These are phyloP conservation scores for Saturnispora sekii DNA, from an alignment of 805 yeast genomes.

Conservation along the genomic window DNA sequence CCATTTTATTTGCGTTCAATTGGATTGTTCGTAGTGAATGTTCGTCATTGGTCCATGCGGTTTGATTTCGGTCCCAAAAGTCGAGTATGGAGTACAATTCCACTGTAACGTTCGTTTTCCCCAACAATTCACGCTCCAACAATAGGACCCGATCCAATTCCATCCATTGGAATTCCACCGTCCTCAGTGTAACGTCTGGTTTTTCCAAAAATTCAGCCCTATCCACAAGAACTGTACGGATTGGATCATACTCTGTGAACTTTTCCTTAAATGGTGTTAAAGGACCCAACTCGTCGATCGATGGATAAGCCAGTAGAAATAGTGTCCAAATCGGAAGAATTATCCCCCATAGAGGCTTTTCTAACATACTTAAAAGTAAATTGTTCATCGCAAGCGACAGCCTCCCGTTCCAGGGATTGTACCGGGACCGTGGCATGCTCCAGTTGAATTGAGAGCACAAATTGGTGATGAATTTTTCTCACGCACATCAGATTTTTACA, in stretches of 20 bases:
- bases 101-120: background rate
- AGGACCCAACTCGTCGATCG: background rate
- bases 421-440: too few relatives aligned
- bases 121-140: background rate
- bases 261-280: too few relatives aligned
- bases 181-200: slow-evolving; percentile 2
- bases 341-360: too few relatives aligned
- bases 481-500: too few relatives aligned
- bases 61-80: slow-evolving; percentile 32
- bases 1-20: slow-evolving; percentile 17
- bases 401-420: too few relatives aligned
- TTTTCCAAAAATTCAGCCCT: background rate
- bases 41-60: slow-evolving; percentile 24
- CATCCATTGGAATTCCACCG: background rate
- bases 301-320: background rate
- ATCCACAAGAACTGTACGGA: background rate
- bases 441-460: too few relatives aligned
- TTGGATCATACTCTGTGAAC: background rate
- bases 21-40: slow-evolving; percentile 33
- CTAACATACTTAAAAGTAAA: too few relatives aligned
- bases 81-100: slow-evolving; percentile 31
- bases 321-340: background rate
- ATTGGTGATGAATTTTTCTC: too few relatives aligned
- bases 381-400: too few relatives aligned
- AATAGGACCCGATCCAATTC: background rate